Conservation (phyloP, 805 yeast genomes). For the Metschnikowia lachancei region DNA sequence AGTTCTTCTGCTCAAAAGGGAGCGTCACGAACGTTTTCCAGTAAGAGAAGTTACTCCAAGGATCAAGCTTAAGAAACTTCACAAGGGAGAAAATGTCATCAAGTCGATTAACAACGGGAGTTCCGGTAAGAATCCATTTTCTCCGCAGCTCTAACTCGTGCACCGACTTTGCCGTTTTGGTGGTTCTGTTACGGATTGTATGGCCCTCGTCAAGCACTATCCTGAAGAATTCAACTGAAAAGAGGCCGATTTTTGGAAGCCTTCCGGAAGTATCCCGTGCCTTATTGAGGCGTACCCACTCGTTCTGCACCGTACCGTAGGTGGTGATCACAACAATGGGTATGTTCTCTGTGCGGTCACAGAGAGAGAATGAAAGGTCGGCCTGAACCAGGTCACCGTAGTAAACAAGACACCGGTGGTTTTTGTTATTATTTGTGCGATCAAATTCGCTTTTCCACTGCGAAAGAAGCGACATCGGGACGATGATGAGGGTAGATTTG, state of each 20-base stretch:
- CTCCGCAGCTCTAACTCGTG: conserved; percentile 61
- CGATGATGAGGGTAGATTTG: conserved; percentile 71
- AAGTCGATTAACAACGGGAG: conserved; percentile 84
- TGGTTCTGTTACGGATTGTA: conserved; percentile 72
- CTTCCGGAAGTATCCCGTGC: conserved; percentile 27
- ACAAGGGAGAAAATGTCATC: conserved; percentile 83
- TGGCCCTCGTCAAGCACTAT: conserved; percentile 89
- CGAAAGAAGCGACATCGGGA: conserved; percentile 86
- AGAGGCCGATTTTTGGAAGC: conserved; percentile 52
- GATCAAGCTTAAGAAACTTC: conserved; percentile 73
- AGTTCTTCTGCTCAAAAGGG: conserved; percentile 75
- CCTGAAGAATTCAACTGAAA: conserved; percentile 69
- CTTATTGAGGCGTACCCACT: conserved; percentile 52
- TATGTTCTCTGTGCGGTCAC: conserved; percentile 39
- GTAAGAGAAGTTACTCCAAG: conserved; percentile 81
- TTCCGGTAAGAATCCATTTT: conserved; percentile 88
- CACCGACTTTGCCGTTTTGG: conserved; percentile 78
- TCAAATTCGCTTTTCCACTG: conserved; percentile 88
- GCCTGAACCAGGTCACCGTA: conserved; percentile 65
- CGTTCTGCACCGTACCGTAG: conserved; percentile 81
- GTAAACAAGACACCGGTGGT: conserved; percentile 56
- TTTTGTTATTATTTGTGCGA: conserved; percentile 48
- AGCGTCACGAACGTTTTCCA: conserved; percentile 85
- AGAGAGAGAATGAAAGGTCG: conserved; percentile 48
- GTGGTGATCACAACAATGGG: conserved; percentile 79